Evolutionary conservation across 140 eudicot species (phyloP), one percentile per base, ranked within the genome.

Genomic region (Senecio squalidus): DNA sequence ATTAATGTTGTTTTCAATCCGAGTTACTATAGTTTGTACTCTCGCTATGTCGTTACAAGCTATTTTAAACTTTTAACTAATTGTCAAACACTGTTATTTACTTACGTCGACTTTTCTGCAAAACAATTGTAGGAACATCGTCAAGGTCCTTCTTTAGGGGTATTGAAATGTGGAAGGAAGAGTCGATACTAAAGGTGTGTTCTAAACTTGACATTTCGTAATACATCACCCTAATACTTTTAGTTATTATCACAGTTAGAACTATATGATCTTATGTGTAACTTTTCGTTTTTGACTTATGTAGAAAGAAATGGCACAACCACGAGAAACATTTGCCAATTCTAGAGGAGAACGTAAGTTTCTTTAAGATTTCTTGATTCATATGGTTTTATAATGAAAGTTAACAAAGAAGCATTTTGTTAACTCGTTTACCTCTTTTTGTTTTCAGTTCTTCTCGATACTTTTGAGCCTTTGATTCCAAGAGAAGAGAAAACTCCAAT

Each of bases 141-240:
- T 79, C 98, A 2, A 84, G 98, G 70, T 92, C 98, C 9, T 92
- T 84, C 68, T 78, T 66, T 43, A 87, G 80, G 84, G 98, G 75
- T 22, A 75, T 84, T 74, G 88, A 69, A 68, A 92, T 92, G 98
- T 92, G 98, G 98, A 87, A 87, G 70, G 98, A 92, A 34, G 98
- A 92, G 78, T 59, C 89, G 0, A 24, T 77, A 20, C 20, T 92
- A 70, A 84, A 92, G 78, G 98, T 92, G 22, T 0, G 71, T 33
- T n/a, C n/a, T n/a, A n/a, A n/a, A n/a, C n/a, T n/a, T n/a, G n/a
- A n/a, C n/a, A n/a, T n/a, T n/a, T n/a, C n/a, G n/a, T n/a, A n/a
- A n/a, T n/a, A n/a, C n/a, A n/a, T n/a, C n/a, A 9, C 33, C 21
- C 13, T 1, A 15, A 33, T 13, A 10, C 9, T 22, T 28, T 48